These are phyloP conservation scores for Symmetrospora coprosmae DNA, from an alignment of 768 basidiomycete species.

Conservation along the genomic window DNA sequence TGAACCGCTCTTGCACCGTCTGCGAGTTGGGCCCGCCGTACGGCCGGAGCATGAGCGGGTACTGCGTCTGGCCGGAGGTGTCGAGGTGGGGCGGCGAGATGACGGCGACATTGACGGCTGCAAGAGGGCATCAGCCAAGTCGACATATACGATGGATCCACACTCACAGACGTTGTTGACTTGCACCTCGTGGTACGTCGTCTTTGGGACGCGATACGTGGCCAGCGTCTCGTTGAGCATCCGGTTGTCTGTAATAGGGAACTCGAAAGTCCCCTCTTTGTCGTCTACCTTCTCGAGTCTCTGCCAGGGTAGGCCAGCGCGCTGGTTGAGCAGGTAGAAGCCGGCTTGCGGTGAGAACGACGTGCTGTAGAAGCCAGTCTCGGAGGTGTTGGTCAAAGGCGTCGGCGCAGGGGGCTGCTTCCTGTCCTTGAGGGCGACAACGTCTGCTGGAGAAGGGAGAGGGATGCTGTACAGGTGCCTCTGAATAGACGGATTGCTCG, in stretches of 20 bases:
- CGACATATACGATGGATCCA: not conserved
- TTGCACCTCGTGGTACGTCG: not conserved
- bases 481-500: conserved; percentile 65
- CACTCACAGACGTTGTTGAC: conserved; percentile 1
- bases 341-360: conserved; percentile 73
- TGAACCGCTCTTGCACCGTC: conserved; percentile 52
- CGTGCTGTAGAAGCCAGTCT: conserved; percentile 47
- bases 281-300: conserved; percentile 51
- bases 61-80: conserved; percentile 83
- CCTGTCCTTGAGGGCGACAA: not conserved
- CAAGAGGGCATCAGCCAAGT: not conserved
- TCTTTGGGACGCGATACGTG: conserved; percentile 54
- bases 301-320: conserved; percentile 78
- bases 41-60: conserved; percentile 81
- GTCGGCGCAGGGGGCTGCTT: not conserved
- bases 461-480: conserved; percentile 69
- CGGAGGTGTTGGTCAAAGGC: conserved; percentile 34
- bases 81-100: conserved; percentile 86
- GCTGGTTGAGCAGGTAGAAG: conserved; percentile 66
- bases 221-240: conserved; percentile 50
- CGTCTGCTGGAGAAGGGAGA: conserved; percentile 44
- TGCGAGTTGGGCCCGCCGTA: conserved; percentile 89
- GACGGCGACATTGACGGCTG: conserved; percentile 57
- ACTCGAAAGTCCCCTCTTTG: conserved; percentile 45
- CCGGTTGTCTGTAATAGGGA: conserved; percentile 58